Conservation (phyloP, 345 rosid genomes). For the Citrus medica region DNA sequence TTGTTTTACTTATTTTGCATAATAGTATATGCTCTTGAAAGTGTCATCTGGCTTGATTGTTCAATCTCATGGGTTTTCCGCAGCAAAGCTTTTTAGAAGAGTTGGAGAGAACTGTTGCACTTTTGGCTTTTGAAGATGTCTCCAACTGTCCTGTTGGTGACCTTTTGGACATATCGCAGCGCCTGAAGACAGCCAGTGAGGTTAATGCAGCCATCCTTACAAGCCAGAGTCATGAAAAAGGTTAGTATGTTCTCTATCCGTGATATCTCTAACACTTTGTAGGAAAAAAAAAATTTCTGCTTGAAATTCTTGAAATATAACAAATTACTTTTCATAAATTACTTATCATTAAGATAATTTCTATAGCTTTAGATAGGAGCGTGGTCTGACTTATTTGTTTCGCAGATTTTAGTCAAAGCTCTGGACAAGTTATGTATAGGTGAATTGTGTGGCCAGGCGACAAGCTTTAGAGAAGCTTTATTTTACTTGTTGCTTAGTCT, state of each 20-base stretch:
- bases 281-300: neutral
- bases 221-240: slow-evolving; percentile 98
- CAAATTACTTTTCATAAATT: neutral
- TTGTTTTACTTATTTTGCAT: slow-evolving; percentile 15
- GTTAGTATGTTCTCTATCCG: slow-evolving; percentile 25
- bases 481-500: neutral
- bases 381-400: neutral
- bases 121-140: slow-evolving; percentile 89
- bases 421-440: neutral
- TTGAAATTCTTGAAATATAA: neutral
- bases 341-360: neutral
- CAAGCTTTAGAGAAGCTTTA: neutral
- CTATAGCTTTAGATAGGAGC: neutral
- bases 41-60: neutral
- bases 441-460: neutral
- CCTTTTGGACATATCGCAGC: slow-evolving; percentile 86
- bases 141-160: slow-evolving; percentile 86
- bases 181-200: slow-evolving; percentile 92
- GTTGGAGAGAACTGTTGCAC: slow-evolving; percentile 88
- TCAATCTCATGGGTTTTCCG: neutral
- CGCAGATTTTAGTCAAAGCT: neutral
- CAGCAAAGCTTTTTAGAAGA: slow-evolving; percentile 90
- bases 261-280: neutral
- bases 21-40: neutral
- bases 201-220: slow-evolving; percentile 98